Evolutionary conservation across 352 stramenopile genomes (phyloP).

Genomic region (Phytophthora pseudosyringae): DNA sequence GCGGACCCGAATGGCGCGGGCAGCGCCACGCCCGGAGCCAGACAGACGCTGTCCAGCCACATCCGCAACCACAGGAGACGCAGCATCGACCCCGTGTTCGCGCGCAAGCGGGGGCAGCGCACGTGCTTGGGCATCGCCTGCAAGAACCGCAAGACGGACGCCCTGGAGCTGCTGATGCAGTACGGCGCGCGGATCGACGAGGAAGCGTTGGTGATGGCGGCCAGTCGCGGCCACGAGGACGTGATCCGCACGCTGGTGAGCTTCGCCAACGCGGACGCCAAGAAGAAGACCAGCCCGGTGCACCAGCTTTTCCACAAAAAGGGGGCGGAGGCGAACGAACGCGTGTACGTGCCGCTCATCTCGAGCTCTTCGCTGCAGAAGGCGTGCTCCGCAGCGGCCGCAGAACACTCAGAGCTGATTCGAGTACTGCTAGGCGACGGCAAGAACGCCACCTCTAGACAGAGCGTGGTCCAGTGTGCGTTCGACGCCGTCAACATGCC

Average conservation of each 20-base stretch:
- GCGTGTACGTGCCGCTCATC: constrained; percentile 34
- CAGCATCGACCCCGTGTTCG: constrained; percentile 22
- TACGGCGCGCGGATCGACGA: constrained; percentile 69
- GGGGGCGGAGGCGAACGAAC: constrained; percentile 28
- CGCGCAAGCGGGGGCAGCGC: constrained; percentile 47
- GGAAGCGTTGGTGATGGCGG: constrained; percentile 56
- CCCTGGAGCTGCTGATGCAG: constrained; percentile 67
- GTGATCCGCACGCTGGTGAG: constrained; percentile 51
- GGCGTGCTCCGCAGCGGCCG: constrained; percentile 56
- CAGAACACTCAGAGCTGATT: constrained; percentile 50
- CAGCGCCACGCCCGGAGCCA: constrained; percentile 18
- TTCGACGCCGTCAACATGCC: constrained; percentile 54
- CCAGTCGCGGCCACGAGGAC: constrained; percentile 46
- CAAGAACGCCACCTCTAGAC: constrained; percentile 35
- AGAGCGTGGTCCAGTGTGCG: constrained; percentile 48
- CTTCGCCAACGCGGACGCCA: constrained; percentile 33
- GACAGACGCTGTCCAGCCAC: constrained; percentile 33
- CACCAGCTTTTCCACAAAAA: constrained; percentile 50
- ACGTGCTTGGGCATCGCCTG: constrained; percentile 64
- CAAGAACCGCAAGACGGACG: constrained; percentile 45
- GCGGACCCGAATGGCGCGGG: constrained; percentile 56
- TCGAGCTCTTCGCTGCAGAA: constrained; percentile 49
- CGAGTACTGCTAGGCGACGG: constrained; percentile 59
- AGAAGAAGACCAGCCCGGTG: constrained; percentile 36
- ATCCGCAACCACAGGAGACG: constrained; percentile 41